These are phyloP conservation scores for Microsporum audouinii DNA, from an alignment of 2,329 filamentous ascomycete species.

Conservation along the genomic window DNA sequence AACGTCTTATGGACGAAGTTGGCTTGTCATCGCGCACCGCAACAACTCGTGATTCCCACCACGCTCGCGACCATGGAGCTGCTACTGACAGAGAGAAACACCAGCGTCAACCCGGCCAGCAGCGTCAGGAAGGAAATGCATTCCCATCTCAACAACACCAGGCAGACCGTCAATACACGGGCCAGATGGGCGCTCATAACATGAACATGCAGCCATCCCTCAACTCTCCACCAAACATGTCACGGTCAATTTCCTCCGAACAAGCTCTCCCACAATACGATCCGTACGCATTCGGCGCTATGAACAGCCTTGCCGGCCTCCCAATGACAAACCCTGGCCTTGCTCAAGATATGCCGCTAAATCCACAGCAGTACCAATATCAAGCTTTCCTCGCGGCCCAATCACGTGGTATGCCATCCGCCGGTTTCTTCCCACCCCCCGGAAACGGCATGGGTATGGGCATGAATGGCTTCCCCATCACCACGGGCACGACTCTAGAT, in stretches of 20 bases:
- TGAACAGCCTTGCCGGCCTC: slow-evolving; percentile 23
- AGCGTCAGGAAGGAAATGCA: slow-evolving; percentile 29
- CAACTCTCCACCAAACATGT: slow-evolving; percentile 22
- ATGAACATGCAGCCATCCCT: slow-evolving; percentile 25
- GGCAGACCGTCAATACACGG: slow-evolving; percentile 33
- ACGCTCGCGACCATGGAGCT: slow-evolving; percentile 27
- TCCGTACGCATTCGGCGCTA: slow-evolving; percentile 27
- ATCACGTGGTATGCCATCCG: slow-evolving; percentile 32
- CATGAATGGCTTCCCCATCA: slow-evolving; percentile 34
- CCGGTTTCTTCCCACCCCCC: slow-evolving; percentile 36
- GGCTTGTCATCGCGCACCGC: slow-evolving; percentile 54
- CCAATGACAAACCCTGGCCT: slow-evolving; percentile 21
- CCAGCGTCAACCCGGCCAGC: slow-evolving; percentile 28
- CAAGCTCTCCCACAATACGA: slow-evolving; percentile 30
- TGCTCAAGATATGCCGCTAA: slow-evolving; percentile 31
- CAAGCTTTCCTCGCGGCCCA: slow-evolving; percentile 43
- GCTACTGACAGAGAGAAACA: slow-evolving; percentile 30
- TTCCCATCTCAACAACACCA: slow-evolving; percentile 27
- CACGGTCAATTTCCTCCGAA: slow-evolving; percentile 26
- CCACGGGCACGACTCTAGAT: slow-evolving; percentile 24
- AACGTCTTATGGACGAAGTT: slow-evolving; percentile 97
- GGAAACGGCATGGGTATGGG: slow-evolving; percentile 20
- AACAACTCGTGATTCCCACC: slow-evolving; percentile 27
- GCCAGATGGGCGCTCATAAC: slow-evolving; percentile 27
- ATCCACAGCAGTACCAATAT: slow-evolving; percentile 46